Conservation (phyloP, 2,329 filamentous ascomycete species). For the Apiospora saccharicola region DNA sequence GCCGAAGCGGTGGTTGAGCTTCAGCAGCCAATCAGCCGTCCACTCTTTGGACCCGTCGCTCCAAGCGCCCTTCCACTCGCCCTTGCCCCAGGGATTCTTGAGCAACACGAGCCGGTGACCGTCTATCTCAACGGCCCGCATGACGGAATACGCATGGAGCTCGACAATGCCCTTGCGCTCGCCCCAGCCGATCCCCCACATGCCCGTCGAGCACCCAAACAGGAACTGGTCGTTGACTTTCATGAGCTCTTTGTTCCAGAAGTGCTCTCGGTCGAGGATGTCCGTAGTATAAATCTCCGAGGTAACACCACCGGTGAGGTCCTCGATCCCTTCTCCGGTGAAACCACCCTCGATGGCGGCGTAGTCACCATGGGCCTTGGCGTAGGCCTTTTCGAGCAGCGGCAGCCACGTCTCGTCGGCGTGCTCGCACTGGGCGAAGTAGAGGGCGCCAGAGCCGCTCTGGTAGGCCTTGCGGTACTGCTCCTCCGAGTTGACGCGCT, state of each 20-base stretch:
- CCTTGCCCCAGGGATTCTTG: conserved; percentile 81
- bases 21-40: conserved; percentile 80
- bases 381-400: conserved; percentile 76
- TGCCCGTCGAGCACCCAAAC: conserved; percentile 65
- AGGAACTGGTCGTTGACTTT: conserved; percentile 81
- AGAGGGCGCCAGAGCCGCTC: conserved; percentile 71
- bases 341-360: conserved; percentile 75
- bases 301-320: conserved; percentile 71
- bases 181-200: conserved; percentile 53
- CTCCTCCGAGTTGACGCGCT: conserved; percentile 60
- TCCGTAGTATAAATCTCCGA: conserved; percentile 71
- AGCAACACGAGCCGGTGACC: conserved; percentile 70
- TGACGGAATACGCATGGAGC: conserved; percentile 67
- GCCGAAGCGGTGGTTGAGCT: conserved; percentile 76
- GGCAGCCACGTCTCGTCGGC: conserved; percentile 78
- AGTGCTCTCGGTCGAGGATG: conserved; percentile 76
- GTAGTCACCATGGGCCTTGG: conserved; percentile 79
- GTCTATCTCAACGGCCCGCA: conserved; percentile 64
- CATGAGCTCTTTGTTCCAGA: conserved; percentile 81
- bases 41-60: conserved; percentile 84
- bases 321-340: conserved; percentile 63
- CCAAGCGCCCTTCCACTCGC: conserved; percentile 84
- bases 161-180: conserved; percentile 65
- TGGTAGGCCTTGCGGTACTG: conserved; percentile 71
- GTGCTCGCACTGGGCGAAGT: conserved; percentile 74